Percentiles rank a stretch among this genome's conserved stretches.
Conservation (phyloP, 441 rosid genomes). For the Melastoma candidum region DNA sequence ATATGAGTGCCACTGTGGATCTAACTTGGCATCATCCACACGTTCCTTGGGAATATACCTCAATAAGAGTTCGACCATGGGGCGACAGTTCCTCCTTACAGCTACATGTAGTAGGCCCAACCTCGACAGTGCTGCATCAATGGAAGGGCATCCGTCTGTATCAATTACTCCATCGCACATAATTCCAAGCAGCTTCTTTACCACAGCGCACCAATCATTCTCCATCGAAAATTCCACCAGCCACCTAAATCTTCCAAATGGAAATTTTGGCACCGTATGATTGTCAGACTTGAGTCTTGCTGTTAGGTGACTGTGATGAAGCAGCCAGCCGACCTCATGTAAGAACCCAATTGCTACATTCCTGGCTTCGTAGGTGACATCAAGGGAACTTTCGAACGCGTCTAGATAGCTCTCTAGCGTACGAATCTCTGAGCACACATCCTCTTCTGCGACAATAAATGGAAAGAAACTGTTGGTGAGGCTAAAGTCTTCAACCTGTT, state of each 20-base stretch:
- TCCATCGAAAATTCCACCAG: constrained; percentile 47
- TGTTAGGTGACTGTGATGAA: constrained; percentile 30
- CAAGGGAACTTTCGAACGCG: constrained; percentile 15
- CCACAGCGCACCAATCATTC: constrained; percentile 46
- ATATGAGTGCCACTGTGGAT: constrained; percentile 10
- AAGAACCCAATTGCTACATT: constrained; percentile 38
- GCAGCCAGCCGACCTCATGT: constrained; percentile 58
- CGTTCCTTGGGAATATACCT: constrained; percentile 22
- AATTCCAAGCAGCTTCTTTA: constrained; percentile 36
- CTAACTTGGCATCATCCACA: constrained; percentile 15
- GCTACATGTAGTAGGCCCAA: constrained; percentile 48
- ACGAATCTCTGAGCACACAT: constrained; percentile 47
- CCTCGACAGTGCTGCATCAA: constrained; percentile 27
- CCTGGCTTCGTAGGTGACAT: constrained; percentile 21
- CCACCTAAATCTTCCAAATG: constrained; percentile 42
- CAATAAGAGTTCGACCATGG: constrained; percentile 38
- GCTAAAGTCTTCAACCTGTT: constrained; percentile 41
- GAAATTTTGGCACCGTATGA: constrained; percentile 22
- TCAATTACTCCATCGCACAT: constrained; percentile 31
- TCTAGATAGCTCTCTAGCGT: constrained; percentile 38
- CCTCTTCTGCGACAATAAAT: constrained; percentile 45
- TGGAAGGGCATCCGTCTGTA: constrained; percentile 21
- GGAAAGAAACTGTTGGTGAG: constrained; percentile 45
- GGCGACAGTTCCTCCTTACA: constrained; percentile 35
- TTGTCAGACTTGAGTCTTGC: constrained; percentile 23